A percentile compares a stretch with the other conserved stretches of the same genome.
phyloP scores from a whole-genome alignment of 225 moss, liverwort and hornwort species.

The Sphagnum tenellum region DNA sequence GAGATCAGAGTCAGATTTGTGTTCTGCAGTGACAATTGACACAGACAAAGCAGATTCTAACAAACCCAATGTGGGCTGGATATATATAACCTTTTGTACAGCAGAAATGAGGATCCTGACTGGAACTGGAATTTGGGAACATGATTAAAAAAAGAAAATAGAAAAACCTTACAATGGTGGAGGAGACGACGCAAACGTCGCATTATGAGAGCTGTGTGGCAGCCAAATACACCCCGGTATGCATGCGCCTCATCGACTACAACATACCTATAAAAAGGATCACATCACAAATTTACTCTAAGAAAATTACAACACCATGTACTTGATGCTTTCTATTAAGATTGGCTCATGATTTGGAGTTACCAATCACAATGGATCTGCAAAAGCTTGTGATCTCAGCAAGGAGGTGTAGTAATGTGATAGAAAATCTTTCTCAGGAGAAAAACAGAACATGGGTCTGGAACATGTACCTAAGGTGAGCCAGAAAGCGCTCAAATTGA shows the following conservation, averaged over 20 bases:
- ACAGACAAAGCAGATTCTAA: no score
- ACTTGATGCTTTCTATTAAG: constrained; percentile 1
- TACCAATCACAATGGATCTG: no score
- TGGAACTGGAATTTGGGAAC: no score
- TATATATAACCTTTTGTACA: background rate
- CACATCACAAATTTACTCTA: background rate
- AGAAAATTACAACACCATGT: background rate
- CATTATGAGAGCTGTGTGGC: constrained; percentile 84
- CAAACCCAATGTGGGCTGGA: background rate
- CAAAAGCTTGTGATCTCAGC: no score
- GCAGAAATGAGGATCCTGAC: no score
- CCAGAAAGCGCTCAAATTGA: constrained; percentile 71
- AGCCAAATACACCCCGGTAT: constrained; percentile 91
- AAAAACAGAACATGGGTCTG: background rate
- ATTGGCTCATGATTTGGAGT: no score
- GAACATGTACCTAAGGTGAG: constrained; percentile 59
- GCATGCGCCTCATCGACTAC: constrained; percentile 94
- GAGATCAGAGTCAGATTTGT: no score
- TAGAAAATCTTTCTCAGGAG: no score
- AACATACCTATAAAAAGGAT: constrained; percentile 50
- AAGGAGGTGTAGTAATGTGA: no score
- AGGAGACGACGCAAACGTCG: constrained; percentile 76
- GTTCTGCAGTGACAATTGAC: no score
- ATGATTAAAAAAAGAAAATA: background rate
- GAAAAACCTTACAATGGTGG: constrained; percentile 46